phyloP scores from a whole-genome alignment of 2,329 filamentous ascomycete genomes.

The Paecilomyces fulvus region DNA sequence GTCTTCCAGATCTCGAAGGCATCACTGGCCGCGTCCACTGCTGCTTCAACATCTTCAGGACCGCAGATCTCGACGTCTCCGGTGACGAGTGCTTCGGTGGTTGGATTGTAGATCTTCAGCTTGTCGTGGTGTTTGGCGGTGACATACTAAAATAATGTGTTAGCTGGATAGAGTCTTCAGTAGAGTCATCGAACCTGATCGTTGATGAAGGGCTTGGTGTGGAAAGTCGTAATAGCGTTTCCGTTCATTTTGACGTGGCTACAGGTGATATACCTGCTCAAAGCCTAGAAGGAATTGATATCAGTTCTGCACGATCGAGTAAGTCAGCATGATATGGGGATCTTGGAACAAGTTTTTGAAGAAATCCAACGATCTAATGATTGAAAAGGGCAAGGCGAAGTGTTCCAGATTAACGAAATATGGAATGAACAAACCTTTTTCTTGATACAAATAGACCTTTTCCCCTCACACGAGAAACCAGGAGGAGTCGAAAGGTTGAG shows the following conservation, averaged over 20 bases:
- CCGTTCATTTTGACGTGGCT: background rate
- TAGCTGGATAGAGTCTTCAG: background rate
- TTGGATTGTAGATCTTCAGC: constrained; percentile 3
- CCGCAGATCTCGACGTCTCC: background rate
- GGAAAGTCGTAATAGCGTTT: background rate
- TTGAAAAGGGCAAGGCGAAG: too few species aligned
- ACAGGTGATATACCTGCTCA: background rate
- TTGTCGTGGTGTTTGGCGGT: background rate
- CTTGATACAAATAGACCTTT: background rate
- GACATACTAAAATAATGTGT: background rate
- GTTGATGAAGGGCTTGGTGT: background rate
- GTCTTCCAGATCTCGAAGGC: constrained; percentile 8
- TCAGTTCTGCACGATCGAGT: background rate
- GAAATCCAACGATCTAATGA: too few species aligned
- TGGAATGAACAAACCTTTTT: background rate
- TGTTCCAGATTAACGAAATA: background rate
- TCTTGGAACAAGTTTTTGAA: too few species aligned
- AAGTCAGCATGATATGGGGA: too few species aligned
- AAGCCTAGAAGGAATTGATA: background rate
- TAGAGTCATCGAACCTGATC: background rate
- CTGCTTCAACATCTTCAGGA: constrained; percentile 1
- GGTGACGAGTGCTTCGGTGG: constrained; percentile 1
- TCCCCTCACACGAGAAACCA: background rate
- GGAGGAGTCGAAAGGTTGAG: background rate
- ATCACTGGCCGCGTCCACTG: constrained; percentile 1